phyloP scores from a whole-genome alignment of 768 basidiomycete species.

The Macrolepiota albuminosa region DNA sequence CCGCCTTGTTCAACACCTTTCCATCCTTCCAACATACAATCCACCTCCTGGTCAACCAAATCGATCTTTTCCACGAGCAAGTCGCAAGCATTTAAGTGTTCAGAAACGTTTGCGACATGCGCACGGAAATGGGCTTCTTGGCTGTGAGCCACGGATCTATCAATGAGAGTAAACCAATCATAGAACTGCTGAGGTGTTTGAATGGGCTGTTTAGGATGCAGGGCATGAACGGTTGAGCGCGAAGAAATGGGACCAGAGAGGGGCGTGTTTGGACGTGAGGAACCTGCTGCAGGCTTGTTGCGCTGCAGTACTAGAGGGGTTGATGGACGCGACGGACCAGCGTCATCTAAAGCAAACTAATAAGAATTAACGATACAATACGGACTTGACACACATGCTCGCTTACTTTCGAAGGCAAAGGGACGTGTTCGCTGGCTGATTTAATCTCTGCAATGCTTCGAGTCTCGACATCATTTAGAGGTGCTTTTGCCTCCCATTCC shows the following conservation, averaged over 20 bases:
- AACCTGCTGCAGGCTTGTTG: constrained; percentile 26
- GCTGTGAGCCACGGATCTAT: constrained; percentile 85
- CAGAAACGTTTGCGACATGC: constrained; percentile 72
- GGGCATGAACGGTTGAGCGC: constrained; percentile 35
- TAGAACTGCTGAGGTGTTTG: constrained; percentile 94
- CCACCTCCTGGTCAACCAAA: constrained; percentile 69
- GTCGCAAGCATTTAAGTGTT: constrained; percentile 78
- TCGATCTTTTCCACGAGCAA: constrained; percentile 65
- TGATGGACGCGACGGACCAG: constrained; percentile 25
- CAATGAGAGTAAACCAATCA: constrained; percentile 91
- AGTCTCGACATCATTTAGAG: constrained; percentile 63
- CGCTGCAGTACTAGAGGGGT: constrained; percentile 35
- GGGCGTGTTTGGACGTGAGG: constrained; percentile 40
- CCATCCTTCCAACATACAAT: constrained; percentile 82
- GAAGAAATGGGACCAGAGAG: constrained; percentile 14
- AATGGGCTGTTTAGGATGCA: constrained; percentile 75
- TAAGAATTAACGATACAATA: constrained; percentile 6
- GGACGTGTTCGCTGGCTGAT: constrained; percentile 50
- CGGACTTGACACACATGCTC: neutral
- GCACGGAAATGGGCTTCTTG: constrained; percentile 92
- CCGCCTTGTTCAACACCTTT: constrained; percentile 90
- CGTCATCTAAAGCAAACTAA: constrained; percentile 28
- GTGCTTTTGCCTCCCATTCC: constrained; percentile 88
- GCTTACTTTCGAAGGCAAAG: constrained; percentile 73
- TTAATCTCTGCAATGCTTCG: constrained; percentile 64